phyloP scores from a whole-genome alignment of 2,329 filamentous ascomycete genomes.

The Rhinocladiella similis region DNA sequence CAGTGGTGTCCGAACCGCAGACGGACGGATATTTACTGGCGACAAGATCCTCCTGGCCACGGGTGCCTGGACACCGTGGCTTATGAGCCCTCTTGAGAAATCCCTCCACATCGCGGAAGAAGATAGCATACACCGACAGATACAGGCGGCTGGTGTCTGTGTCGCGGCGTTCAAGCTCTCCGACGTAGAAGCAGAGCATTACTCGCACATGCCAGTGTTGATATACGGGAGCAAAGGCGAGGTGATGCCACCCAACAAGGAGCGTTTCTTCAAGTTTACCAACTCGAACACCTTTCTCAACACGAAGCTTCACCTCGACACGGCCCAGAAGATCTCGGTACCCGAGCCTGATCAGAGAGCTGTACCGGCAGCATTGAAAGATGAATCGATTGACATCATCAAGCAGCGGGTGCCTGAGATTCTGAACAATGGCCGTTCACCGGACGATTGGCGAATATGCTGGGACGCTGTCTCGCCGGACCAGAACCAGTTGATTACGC shows the following conservation, averaged over 20 bases:
- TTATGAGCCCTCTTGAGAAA: constrained; percentile 55
- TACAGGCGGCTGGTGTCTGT: constrained; percentile 60
- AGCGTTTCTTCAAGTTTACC: constrained; percentile 61
- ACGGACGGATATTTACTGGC: constrained; percentile 50
- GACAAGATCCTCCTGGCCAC: constrained; percentile 57
- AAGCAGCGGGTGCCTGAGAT: constrained; percentile 31
- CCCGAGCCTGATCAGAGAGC: constrained; percentile 48
- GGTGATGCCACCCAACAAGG: constrained; percentile 49
- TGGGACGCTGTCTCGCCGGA: constrained; percentile 64
- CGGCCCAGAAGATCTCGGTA: constrained; percentile 55
- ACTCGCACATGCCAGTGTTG: constrained; percentile 56
- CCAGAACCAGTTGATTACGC: constrained; percentile 62
- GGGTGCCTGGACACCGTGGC: constrained; percentile 57
- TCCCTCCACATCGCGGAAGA: constrained; percentile 46
- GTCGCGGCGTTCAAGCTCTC: constrained; percentile 59
- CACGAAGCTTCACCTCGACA: constrained; percentile 46
- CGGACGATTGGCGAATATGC: constrained; percentile 50
- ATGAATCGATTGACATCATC: constrained; percentile 38
- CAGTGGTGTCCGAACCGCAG: constrained; percentile 50
- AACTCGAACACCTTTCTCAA: constrained; percentile 62
- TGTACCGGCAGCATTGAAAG: constrained; percentile 42
- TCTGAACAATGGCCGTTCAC: constrained; percentile 34
- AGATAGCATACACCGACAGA: constrained; percentile 52
- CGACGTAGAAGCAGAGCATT: constrained; percentile 49
- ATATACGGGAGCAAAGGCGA: constrained; percentile 49